Evolutionary conservation across 345 rosid species (phyloP), one percentile per base, ranked within the genome.

Genomic region (Sisymbrium altissimum): DNA sequence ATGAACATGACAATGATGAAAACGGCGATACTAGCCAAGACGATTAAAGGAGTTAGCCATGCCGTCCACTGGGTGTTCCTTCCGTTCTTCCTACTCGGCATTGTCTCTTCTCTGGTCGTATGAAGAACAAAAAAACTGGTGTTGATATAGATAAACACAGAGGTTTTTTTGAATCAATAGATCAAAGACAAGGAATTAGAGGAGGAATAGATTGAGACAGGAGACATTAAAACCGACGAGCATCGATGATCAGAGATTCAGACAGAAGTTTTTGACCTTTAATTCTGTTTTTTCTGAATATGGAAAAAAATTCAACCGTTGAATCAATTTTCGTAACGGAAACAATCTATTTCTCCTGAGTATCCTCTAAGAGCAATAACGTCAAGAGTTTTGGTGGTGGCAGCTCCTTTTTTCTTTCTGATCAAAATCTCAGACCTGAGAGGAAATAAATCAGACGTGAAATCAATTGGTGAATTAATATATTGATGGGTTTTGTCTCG

Each of bases 21-120:
- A 33, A 89, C 77, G 63, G 82, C 84, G 35, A 89, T 79, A 64
- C 87, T 90, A 14, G 87, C 97, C 38, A 84, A 80, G 27, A 92
- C 89, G 76, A 96, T 82, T 77, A 79, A 40, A 5, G 97, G 96
- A 64, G 84, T 79, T 66, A 96, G 84, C 99, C 99, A 96, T 5
- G 98, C 80, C 11, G 91, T 90, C 98, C 98, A 92, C 54, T 80
- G 83, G 50, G 70, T 82, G 23, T 48, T 72, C 27, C 17, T 73
- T 50, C 72, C 55, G 48, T 67, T 78, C 66, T 72, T 73, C 52
- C 68, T 33, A 39, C 66, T 73, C 32, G 86, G 81, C 93, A 86
- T 77, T 85, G 13, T 36, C 41, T 65, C 40, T 52, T 35, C 68
- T 75, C 75, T 63, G 9, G 7, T 38, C 9, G 66, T 29, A 56